A percentile compares a stretch with the other conserved stretches of the same genome.
Conservation (phyloP, 306 rosid species). For the Cercis canadensis region DNA sequence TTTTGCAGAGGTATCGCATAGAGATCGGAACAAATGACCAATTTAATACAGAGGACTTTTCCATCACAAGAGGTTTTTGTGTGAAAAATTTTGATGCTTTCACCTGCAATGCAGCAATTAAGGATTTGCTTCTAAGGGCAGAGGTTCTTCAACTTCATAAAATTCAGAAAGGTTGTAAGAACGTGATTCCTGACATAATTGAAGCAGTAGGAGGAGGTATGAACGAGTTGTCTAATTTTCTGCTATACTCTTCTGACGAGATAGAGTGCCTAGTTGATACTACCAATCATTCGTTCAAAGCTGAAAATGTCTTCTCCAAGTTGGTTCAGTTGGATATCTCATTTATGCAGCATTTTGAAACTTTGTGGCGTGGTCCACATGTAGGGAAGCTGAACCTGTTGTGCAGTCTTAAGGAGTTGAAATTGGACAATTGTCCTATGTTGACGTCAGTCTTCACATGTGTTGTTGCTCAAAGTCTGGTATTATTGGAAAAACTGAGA, state of each 20-base stretch:
- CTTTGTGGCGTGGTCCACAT: slow-evolving; percentile 7
- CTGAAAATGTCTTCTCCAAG: slow-evolving; percentile 5
- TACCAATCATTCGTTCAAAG: not conserved
- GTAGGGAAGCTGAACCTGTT: no score
- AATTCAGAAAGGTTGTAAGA: not conserved
- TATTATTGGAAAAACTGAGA: no score
- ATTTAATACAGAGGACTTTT: no score
- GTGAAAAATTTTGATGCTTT: not conserved
- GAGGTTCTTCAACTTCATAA: not conserved
- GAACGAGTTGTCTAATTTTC: not conserved
- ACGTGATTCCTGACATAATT: slow-evolving; percentile 21
- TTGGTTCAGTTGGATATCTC: not conserved
- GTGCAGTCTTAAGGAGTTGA: no score
- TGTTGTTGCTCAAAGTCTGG: no score
- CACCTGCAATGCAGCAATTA: not conserved
- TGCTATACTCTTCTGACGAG: not conserved
- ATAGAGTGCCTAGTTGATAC: slow-evolving; percentile 23
- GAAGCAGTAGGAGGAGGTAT: not conserved
- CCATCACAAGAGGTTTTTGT: not conserved
- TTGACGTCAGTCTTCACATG: no score
- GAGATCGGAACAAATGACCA: no score
- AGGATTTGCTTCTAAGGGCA: not conserved
- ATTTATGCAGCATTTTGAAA: not conserved
- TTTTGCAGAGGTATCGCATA: not conserved
- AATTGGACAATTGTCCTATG: no score